These are phyloP conservation scores for Globisporangium heterothallicum DNA, from an alignment of 352 stramenopile genomes.

Conservation along the genomic window DNA sequence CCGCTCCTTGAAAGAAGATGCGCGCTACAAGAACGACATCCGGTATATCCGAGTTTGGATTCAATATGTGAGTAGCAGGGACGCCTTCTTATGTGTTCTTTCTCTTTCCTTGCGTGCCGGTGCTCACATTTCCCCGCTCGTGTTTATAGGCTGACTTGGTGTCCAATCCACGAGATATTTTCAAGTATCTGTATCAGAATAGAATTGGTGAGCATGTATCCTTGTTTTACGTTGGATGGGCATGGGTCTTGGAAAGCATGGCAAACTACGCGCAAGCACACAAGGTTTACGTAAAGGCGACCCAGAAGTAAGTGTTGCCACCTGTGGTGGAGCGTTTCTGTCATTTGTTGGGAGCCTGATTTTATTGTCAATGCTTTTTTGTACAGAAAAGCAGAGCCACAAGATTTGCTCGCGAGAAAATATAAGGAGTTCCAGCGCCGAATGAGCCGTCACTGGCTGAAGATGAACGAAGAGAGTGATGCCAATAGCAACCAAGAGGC, in stretches of 20 bases:
- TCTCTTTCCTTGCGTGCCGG: not conserved
- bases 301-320: conserved; percentile 62
- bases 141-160: conserved; percentile 69
- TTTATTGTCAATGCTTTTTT: not conserved
- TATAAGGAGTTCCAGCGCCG: conserved; percentile 82
- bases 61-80: conserved; percentile 76
- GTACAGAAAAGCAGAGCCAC: conserved; percentile 57
- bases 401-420: conserved; percentile 63
- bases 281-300: conserved; percentile 84
- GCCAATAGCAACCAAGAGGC: conserved; percentile 26
- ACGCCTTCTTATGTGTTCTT: not conserved
- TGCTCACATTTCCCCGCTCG: conserved; percentile 3
- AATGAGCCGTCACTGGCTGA: conserved; percentile 79
- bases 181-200: conserved; percentile 86
- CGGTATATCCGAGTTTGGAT: conserved; percentile 84
- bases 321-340: not conserved
- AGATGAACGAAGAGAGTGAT: conserved; percentile 43
- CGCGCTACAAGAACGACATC: conserved; percentile 70
- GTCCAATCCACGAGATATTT: conserved; percentile 85
- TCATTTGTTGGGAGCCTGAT: not conserved
- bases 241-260: conserved; percentile 75
- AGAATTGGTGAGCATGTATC: conserved; percentile 78
- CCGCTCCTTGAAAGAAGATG: conserved; percentile 52
- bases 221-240: conserved; percentile 85
- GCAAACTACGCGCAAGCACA: conserved; percentile 79